Evolutionary conservation across 768 basidiomycete genomes (phyloP), one percentile per base, ranked within the genome.

Genomic region (Lactarius pseudohatsudake): DNA sequence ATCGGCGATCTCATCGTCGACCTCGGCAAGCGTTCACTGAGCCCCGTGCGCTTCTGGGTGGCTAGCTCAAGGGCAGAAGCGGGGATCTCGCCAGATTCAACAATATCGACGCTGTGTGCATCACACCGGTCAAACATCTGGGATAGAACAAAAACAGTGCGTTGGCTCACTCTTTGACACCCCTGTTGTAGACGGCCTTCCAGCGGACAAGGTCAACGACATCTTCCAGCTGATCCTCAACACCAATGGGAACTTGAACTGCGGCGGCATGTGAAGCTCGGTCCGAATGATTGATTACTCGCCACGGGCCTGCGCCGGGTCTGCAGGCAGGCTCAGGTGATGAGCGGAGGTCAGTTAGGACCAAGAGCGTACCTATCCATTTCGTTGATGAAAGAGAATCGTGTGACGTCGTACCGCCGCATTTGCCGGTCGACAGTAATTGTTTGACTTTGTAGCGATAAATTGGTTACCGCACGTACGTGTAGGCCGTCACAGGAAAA

Each of bases 401-500:
- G 85, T 64, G 97, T 97, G 65, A 99, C 93, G 72, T 90, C 89
- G 75, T 99, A 99, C 41, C 97, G 86, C 68, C 92, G 85, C 97
- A 99, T 99, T 82, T 99, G 97, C 66, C 97, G 84, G 79, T 99
- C 97, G 43, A 99, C 97, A 15, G 97, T 99, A 26, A 94, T 98
- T 2, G 97, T 99, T 85, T 99, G 97, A 78, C 91, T 94, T 87
- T 96, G 78, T 4, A 54, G 22, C 2, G 20, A 13, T 34, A 32
- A 10, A 34, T 22, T 55, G 8, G 41, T 28, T 15, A 60, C 30
- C 6, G n/a, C 40, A 26, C 65, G 43, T 40, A 55, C 36, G 22
- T 8, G 30, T 38, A 54, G 26, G 41, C 4, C 0, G 26, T 36
- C 0, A 20, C 22, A 20, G n/a, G 18, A 16, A 68, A 72, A 68